These are phyloP conservation scores for Glycine tomentella DNA, from an alignment of 306 rosid genomes.

Conservation along the genomic window DNA sequence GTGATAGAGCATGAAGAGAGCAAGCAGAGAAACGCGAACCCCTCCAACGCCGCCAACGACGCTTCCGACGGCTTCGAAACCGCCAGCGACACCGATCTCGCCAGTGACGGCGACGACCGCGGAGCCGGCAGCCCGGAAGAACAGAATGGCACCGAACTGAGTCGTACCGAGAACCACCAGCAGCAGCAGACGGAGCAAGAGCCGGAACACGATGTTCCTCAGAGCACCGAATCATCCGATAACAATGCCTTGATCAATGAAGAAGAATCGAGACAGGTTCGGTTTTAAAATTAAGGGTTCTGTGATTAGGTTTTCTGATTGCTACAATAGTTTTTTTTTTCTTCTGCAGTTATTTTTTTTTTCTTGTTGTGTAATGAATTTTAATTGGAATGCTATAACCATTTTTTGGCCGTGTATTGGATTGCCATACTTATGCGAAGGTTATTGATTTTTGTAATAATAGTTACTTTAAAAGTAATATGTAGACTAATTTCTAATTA, in stretches of 20 bases:
- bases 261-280: slow-evolving; percentile 48
- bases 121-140: neutral
- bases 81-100: slow-evolving; percentile 57
- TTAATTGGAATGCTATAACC: neutral
- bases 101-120: slow-evolving; percentile 16
- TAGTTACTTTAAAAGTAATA: neutral
- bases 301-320: neutral
- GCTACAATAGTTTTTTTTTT: neutral
- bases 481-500: neutral
- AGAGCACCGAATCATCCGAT: slow-evolving; percentile 25
- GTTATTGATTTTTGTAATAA: too few relatives aligned
- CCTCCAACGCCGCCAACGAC: slow-evolving; percentile 36
- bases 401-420: neutral
- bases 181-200: slow-evolving; percentile 20
- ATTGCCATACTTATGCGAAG: too few relatives aligned
- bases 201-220: slow-evolving; percentile 37
- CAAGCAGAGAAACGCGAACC: slow-evolving; percentile 22
- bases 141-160: neutral
- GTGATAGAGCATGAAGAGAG: slow-evolving; percentile 29
- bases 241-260: slow-evolving; percentile 40
- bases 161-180: neutral
- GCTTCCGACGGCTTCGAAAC: slow-evolving; percentile 57
- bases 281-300: slow-evolving; percentile 29
- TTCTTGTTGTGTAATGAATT: neutral
- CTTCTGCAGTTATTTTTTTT: neutral